Percentiles rank a stretch among this genome's conserved stretches.
Conservation (phyloP, 106 monocot species). For the Agapanthus africanus region DNA sequence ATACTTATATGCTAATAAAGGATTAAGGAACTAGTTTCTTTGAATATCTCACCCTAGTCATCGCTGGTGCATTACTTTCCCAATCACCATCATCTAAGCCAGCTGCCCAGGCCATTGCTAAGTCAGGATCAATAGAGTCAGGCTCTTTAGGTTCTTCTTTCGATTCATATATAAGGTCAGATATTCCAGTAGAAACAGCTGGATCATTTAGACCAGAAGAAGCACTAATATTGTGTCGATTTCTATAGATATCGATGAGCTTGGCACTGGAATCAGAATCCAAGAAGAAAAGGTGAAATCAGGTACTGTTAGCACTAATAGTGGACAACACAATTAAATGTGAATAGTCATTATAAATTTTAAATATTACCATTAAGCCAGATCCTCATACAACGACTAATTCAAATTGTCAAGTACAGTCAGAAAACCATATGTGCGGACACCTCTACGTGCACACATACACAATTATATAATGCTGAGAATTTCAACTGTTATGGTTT, state of each 20-base stretch:
- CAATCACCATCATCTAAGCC: slow-evolving; percentile 68
- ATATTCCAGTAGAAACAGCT: slow-evolving; percentile 96
- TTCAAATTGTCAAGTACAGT: too few relatives aligned
- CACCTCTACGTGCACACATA: too few relatives aligned
- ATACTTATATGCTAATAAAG: not conserved
- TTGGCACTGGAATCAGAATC: slow-evolving; percentile 51
- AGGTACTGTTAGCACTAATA: too few relatives aligned
- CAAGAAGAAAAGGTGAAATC: slow-evolving; percentile 3
- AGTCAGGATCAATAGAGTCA: slow-evolving; percentile 69
- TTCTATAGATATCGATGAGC: slow-evolving; percentile 90
- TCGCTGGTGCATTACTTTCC: slow-evolving; percentile 78
- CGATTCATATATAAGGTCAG: slow-evolving; percentile 87
- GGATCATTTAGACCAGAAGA: slow-evolving; percentile 84
- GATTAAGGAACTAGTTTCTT: not conserved
- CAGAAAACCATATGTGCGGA: too few relatives aligned
- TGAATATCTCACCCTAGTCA: slow-evolving; percentile 57
- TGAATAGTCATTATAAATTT: not conserved
- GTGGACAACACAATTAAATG: not conserved
- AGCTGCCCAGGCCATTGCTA: slow-evolving; percentile 97
- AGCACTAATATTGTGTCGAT: slow-evolving; percentile 85
- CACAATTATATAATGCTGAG: too few relatives aligned
- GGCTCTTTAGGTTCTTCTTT: slow-evolving; percentile 47
- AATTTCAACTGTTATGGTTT: too few relatives aligned
- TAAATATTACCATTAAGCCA: too few relatives aligned
- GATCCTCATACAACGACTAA: too few relatives aligned